Base-by-base conservation (phyloP, 2,329 filamentous ascomycete genomes). In the Fusarium camptoceras region DNA sequence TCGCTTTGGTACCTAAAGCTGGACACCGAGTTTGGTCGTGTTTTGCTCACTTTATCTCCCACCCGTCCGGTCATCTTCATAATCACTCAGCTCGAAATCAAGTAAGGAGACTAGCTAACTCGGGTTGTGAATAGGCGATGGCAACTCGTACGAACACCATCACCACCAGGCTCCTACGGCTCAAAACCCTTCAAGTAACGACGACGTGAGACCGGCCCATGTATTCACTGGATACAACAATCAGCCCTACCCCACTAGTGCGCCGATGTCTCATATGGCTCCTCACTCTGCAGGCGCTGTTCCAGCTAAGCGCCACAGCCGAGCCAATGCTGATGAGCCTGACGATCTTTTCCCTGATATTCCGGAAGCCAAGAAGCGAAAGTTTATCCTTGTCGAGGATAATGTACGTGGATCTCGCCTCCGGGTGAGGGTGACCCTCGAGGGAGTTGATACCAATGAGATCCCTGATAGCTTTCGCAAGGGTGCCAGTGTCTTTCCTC, bases 321-420 rank as follows among this genome's bases (percentile, higher is more conserved):
- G 76, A 50, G 81, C 87, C 71, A 84, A 87, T 63, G 83, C 86
- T 66, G 85, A 90, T 75, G 87, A 88, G 66, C 83, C 91, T 55
- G 87, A 89, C 18, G 89, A 90, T 50, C 88, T 98, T 46, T 98
- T 98, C 79, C 93, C 94, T 50, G 92, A 96, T 71, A 87, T 97
- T 55, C 94, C 94, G 2, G 94, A 96, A 76, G 90, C 91, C 55
- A 97, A 97, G 83, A 93, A 94, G 76, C 92, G 95, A 78, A 98
- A 98, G 81, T 98, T 98, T 80, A 97, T 98, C 73, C 88, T 98
- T 12, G 94, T 98, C 28, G 94, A 98, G 72, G 95, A 98, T 79
- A 90, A 89, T 55, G 92, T 94, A 67, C 91, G 93, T 37, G 92
- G 91, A 55, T 91, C 89, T 53, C 89, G 94, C 43, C 90, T 98